Conservation (phyloP, 257 asterid genomes). For the Primulina eburnea region DNA sequence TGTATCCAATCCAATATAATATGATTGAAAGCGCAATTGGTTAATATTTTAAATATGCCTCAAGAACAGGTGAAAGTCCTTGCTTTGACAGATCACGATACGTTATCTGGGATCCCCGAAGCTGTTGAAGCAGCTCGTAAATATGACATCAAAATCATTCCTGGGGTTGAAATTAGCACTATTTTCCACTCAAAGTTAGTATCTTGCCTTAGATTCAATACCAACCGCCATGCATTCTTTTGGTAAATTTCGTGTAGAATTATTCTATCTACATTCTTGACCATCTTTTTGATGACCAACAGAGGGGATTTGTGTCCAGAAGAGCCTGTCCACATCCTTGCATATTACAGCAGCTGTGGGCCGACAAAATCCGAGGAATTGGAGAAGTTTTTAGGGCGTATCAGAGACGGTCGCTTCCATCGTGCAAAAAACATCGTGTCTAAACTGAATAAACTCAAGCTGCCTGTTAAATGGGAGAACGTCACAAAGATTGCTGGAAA, state of each 20-base stretch:
- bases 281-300: constrained; percentile 24
- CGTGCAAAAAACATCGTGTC: constrained; percentile 87
- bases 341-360: constrained; percentile 91
- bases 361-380: constrained; percentile 56
- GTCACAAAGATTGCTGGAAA: constrained; percentile 86
- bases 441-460: constrained; percentile 70
- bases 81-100: constrained; percentile 95
- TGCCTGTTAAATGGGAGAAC: constrained; percentile 84
- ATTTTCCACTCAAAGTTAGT: constrained; percentile 74
- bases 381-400: constrained; percentile 61
- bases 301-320: constrained; percentile 64
- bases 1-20: neutral
- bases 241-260: constrained; percentile 4
- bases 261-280: constrained; percentile 1
- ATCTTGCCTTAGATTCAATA: neutral
- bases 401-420: constrained; percentile 77
- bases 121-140: constrained; percentile 89
- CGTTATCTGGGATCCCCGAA: constrained; percentile 87
- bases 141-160: constrained; percentile 87
- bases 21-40: constrained; percentile 16
- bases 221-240: neutral
- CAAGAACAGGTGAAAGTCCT: constrained; percentile 92
- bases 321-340: constrained; percentile 99
- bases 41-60: constrained; percentile 30
- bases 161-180: constrained; percentile 95